phyloP scores from a whole-genome alignment of 2,329 filamentous ascomycete genomes.

The Cordyceps cicadae region DNA sequence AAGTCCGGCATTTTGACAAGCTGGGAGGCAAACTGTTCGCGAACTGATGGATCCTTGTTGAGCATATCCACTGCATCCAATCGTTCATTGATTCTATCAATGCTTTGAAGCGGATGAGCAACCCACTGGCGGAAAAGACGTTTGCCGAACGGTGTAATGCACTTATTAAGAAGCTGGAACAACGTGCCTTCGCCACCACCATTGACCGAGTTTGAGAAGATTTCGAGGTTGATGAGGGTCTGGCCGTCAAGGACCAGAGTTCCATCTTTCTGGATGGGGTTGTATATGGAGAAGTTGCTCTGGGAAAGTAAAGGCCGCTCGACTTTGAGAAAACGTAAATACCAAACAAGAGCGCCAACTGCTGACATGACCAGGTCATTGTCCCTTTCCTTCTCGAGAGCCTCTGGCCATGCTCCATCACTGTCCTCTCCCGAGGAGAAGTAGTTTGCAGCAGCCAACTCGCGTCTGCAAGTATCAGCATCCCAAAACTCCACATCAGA shows the following conservation, averaged over 20 bases:
- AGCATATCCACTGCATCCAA: constrained; percentile 90
- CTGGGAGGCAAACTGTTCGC: constrained; percentile 81
- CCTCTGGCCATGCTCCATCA: constrained; percentile 65
- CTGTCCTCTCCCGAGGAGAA: constrained; percentile 54
- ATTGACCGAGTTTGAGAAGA: constrained; percentile 89
- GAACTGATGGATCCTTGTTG: constrained; percentile 71
- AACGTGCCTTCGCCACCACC: constrained; percentile 78
- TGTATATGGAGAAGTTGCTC: constrained; percentile 85
- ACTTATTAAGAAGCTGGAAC: constrained; percentile 84
- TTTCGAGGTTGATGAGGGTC: constrained; percentile 93
- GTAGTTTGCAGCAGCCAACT: constrained; percentile 72
- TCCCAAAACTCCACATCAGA: constrained; percentile 85
- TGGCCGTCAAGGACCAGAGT: constrained; percentile 91
- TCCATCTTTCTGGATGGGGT: constrained; percentile 81
- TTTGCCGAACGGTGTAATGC: constrained; percentile 94
- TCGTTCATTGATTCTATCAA: constrained; percentile 80
- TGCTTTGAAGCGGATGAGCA: constrained; percentile 86
- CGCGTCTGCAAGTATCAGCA: constrained; percentile 70
- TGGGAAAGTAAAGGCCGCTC: constrained; percentile 81
- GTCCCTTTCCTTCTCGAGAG: constrained; percentile 61
- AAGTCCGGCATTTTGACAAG: constrained; percentile 89
- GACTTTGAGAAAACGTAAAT: constrained; percentile 78
- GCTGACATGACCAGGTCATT: constrained; percentile 86
- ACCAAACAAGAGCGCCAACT: constrained; percentile 79
- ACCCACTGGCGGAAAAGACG: constrained; percentile 95